Conservation (phyloP, 805 yeast species). For the Metschnikowia lochheadii region DNA sequence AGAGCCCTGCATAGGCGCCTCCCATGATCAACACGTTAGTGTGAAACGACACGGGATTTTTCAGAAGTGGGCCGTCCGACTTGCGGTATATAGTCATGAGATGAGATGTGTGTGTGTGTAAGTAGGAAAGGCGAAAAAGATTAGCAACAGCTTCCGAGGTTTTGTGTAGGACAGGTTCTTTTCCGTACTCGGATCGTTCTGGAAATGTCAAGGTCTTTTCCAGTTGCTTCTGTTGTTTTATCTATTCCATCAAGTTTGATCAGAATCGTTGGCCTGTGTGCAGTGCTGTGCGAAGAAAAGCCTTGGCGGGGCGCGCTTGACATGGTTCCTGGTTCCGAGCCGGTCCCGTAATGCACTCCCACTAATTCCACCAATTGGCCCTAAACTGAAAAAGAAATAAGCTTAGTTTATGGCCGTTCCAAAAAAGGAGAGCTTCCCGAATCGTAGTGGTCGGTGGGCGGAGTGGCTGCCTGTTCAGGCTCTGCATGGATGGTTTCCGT, state of each 20-base stretch:
- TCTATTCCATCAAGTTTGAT: constrained; percentile 3
- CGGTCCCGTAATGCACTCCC: background rate
- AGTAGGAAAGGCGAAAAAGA: background rate
- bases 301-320: constrained; percentile 1
- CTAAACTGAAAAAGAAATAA: no score
- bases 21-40: constrained; percentile 39
- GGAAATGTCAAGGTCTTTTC: background rate
- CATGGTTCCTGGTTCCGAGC: background rate
- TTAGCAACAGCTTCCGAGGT: background rate
- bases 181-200: background rate
- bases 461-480: constrained; percentile 19
- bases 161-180: background rate
- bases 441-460: constrained; percentile 26
- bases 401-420: background rate
- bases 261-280: constrained; percentile 2
- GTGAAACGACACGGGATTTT: constrained; percentile 17
- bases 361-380: background rate
- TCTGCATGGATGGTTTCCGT: constrained; percentile 42
- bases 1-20: constrained; percentile 40
- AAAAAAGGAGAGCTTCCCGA: constrained; percentile 44
- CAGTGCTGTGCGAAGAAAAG: constrained; percentile 3
- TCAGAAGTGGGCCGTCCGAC: constrained; percentile 9
- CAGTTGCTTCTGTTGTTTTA: background rate
- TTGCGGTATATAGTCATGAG: constrained; percentile 6
- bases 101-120: background rate